Conservation (phyloP, 805 yeast genomes). For the Naumovozyma castellii region DNA sequence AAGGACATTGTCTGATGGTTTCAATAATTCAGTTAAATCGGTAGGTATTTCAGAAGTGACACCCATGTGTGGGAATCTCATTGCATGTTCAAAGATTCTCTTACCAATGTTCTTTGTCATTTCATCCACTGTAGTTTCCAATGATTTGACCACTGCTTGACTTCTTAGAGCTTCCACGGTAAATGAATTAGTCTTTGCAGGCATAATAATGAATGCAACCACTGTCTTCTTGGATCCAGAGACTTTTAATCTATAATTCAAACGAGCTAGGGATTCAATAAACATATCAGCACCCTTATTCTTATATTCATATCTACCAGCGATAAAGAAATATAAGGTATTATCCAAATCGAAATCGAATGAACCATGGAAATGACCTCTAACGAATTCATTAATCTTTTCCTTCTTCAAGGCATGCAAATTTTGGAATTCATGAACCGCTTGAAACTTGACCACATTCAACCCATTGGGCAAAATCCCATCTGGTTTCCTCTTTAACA, state of each 20-base stretch:
- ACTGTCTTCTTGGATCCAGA: conserved; percentile 81
- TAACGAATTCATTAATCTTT: conserved; percentile 84
- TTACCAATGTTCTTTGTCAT: conserved; percentile 81
- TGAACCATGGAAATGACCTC: conserved; percentile 96
- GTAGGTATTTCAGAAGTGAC: conserved; percentile 62
- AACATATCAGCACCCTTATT: conserved; percentile 95
- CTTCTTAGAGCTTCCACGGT: conserved; percentile 94
- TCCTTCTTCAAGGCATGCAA: conserved; percentile 87
- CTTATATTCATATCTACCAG: conserved; percentile 94
- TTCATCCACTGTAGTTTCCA: conserved; percentile 80
- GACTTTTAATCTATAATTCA: conserved; percentile 78
- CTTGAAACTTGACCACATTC: conserved; percentile 91
- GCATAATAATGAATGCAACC: conserved; percentile 97
- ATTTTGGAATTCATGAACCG: conserved; percentile 96
- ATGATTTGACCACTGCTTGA: conserved; percentile 88
- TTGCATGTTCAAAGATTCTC: conserved; percentile 83
- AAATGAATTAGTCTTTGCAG: conserved; percentile 87
- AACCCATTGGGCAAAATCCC: conserved; percentile 96
- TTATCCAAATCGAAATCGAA: conserved; percentile 90
- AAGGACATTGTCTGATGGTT: conserved; percentile 81
- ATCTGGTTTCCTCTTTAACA: conserved; percentile 91
- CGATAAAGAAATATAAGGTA: conserved; percentile 89
- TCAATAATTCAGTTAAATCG: conserved; percentile 70
- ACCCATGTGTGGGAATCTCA: conserved; percentile 44
- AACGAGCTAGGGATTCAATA: conserved; percentile 84